Conservation (phyloP, 2,329 filamentous ascomycete genomes). For the Leptographium wingfieldii region DNA sequence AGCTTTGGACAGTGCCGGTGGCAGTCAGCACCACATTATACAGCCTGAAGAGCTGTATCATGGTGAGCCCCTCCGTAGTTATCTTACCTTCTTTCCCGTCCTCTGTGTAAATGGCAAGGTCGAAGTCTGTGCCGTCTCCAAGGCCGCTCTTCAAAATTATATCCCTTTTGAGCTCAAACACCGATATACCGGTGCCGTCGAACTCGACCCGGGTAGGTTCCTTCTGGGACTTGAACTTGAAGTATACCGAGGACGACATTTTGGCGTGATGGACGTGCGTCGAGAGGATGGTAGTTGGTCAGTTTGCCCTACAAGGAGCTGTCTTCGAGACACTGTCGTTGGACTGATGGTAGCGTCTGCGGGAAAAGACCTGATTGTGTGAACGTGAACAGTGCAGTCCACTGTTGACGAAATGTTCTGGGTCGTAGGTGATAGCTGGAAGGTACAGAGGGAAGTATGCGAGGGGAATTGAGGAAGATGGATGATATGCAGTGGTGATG, state of each 20-base stretch:
- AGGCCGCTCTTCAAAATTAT: constrained; percentile 91
- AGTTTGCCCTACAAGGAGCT: neutral
- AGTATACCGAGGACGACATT: constrained; percentile 97
- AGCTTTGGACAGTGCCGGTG: too few relatives aligned
- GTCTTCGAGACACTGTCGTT: neutral
- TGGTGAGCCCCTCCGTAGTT: neutral
- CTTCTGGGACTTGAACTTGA: constrained; percentile 99
- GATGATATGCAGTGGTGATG: neutral
- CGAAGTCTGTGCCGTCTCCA: constrained; percentile 92
- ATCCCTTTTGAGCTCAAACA: constrained; percentile 97
- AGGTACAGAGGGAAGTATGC: neutral
- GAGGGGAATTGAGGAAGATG: neutral
- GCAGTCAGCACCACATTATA: neutral
- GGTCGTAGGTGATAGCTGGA: neutral
- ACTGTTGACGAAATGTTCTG: neutral
- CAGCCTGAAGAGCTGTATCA: too few relatives aligned
- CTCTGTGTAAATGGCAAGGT: constrained; percentile 86
- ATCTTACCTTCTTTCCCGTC: constrained; percentile 79
- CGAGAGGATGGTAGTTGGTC: neutral
- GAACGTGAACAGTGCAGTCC: neutral
- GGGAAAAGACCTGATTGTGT: neutral
- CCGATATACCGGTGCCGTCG: constrained; percentile 93
- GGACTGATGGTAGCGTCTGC: neutral
- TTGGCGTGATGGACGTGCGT: constrained; percentile 19
- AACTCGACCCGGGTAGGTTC: constrained; percentile 91